Evolutionary conservation across 768 basidiomycete genomes (phyloP).

Genomic region (Phaeotremella skinneri): DNA sequence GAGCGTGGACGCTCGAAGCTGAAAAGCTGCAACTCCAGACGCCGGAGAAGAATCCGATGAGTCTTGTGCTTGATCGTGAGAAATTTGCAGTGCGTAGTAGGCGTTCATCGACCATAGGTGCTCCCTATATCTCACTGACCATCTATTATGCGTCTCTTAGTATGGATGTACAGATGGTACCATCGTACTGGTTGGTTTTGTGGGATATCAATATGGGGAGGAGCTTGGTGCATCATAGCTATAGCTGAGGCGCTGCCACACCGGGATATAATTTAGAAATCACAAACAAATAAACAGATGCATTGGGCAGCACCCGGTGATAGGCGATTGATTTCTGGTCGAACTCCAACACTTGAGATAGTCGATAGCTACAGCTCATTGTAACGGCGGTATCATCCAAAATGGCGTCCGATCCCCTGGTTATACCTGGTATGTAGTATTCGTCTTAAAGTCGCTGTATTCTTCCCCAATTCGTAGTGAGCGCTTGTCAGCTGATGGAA

Average conservation of each 20-base stretch:
- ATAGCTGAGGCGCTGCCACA: neutral
- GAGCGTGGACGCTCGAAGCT: conserved; percentile 73
- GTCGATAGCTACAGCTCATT: no score
- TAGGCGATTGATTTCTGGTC: no score
- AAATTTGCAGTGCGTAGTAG: conserved; percentile 67
- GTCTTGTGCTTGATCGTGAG: conserved; percentile 85
- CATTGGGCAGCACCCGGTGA: no score
- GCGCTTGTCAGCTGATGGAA: no score
- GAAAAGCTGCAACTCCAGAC: conserved; percentile 59
- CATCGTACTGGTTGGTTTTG: conserved; percentile 18
- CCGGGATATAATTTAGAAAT: neutral
- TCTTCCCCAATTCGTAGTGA: no score
- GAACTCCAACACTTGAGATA: no score
- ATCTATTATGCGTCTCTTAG: conserved; percentile 1
- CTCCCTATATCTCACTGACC: neutral
- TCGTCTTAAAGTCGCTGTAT: no score
- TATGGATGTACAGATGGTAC: conserved; percentile 32
- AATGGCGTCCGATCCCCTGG: no score
- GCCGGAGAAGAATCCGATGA: conserved; percentile 92
- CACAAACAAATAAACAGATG: neutral
- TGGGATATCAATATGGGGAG: neutral
- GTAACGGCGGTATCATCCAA: no score
- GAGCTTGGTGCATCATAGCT: neutral
- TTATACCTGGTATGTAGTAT: no score
- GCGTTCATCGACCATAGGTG: neutral